Percentiles rank a stretch among this genome's conserved stretches.
These are phyloP conservation scores for Halocafeteria seosinensis DNA, from an alignment of 108 stramenopile species.

Conservation along the genomic window DNA sequence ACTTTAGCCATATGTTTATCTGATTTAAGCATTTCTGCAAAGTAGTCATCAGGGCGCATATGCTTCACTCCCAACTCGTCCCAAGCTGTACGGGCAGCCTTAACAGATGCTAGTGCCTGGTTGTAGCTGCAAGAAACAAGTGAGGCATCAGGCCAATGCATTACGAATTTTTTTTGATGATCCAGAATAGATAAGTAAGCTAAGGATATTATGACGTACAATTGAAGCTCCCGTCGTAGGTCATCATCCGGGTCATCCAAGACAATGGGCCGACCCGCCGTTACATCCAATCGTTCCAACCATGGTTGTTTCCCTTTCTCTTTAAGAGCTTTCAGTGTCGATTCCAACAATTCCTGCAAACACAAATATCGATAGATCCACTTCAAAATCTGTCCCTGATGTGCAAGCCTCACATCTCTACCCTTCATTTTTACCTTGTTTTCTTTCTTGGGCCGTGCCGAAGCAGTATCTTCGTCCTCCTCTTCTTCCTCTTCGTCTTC, in stretches of 20 bases:
- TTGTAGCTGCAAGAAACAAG: constrained; percentile 46
- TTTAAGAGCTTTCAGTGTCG: background rate
- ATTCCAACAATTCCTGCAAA: background rate
- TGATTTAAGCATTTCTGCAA: constrained; percentile 94
- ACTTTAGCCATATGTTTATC: constrained; percentile 77
- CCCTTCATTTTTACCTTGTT: no score
- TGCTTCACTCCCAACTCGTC: constrained; percentile 16
- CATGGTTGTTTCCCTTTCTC: constrained; percentile 20
- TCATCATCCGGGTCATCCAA: constrained; percentile 78
- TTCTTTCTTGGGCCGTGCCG: no score
- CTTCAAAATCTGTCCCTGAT: background rate
- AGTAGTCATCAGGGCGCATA: constrained; percentile 77
- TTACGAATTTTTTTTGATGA: background rate
- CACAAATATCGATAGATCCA: background rate
- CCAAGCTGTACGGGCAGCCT: constrained; percentile 27
- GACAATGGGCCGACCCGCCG: constrained; percentile 12
- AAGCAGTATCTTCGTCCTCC: background rate
- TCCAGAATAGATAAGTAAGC: background rate
- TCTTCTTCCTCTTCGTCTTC: background rate
- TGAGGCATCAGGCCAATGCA: constrained; percentile 14
- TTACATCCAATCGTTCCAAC: constrained; percentile 30
- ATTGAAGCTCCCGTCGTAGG: constrained; percentile 76
- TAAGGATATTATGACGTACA: constrained; percentile 8
- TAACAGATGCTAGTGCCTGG: constrained; percentile 63
- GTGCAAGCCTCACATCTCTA: no score